A percentile compares a stretch with the other conserved stretches of the same genome.
phyloP scores from a whole-genome alignment of 257 asterid genomes.

The Nicotiana noctiflora region DNA sequence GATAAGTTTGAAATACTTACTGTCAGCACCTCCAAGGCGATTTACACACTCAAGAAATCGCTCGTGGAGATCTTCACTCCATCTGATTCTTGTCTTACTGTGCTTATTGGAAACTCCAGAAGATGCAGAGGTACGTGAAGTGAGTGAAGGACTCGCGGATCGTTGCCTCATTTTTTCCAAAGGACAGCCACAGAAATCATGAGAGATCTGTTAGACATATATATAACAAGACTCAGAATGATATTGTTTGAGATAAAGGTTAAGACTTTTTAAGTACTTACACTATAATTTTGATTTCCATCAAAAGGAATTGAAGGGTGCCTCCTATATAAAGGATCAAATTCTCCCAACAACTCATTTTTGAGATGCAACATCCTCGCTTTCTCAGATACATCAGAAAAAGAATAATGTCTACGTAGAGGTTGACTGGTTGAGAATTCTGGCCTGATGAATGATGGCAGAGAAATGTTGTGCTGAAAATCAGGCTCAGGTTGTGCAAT shows the following conservation, averaged over 20 bases:
- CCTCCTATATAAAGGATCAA: not conserved
- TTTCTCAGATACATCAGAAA: conserved; percentile 20
- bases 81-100: conserved; percentile 63
- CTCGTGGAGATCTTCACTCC: conserved; percentile 91
- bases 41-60: conserved; percentile 73
- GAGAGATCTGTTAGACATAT: conserved; percentile 25
- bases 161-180: conserved; percentile 22
- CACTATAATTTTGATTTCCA: conserved; percentile 35
- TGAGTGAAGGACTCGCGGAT: conserved; percentile 20
- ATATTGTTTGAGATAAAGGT: not conserved
- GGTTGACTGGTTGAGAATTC: conserved; percentile 13
- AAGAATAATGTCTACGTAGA: not conserved
- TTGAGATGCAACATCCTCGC: conserved; percentile 47
- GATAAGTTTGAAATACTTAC: conserved; percentile 37
- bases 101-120: conserved; percentile 23
- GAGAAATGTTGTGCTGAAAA: conserved; percentile 9
- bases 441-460: conserved; percentile 9
- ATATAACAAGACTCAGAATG: not conserved
- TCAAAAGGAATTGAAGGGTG: conserved; percentile 22
- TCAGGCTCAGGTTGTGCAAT: conserved; percentile 18
- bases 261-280: conserved; percentile 21
- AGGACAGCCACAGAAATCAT: conserved; percentile 30
- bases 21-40: conserved; percentile 81
- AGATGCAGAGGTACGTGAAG: conserved; percentile 22
- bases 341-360: conserved; percentile 48